phyloP scores from a whole-genome alignment of 345 rosid genomes.

The Mangifera indica region DNA sequence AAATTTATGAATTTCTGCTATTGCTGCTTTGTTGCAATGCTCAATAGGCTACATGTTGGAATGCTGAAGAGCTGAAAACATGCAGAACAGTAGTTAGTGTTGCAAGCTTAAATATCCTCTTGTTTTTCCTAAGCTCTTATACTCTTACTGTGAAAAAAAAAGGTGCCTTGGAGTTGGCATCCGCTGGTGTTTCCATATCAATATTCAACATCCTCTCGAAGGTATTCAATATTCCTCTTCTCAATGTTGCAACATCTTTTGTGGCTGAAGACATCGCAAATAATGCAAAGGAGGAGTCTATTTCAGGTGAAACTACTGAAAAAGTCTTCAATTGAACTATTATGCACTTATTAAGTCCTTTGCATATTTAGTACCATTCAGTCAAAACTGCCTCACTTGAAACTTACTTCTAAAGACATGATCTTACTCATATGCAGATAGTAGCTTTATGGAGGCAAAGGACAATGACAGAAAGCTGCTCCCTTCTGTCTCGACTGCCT shows the following conservation, averaged over 20 bases:
- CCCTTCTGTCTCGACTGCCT: constrained; percentile 38
- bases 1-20: no score
- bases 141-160: constrained; percentile 4
- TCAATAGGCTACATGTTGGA: neutral
- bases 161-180: constrained; percentile 29
- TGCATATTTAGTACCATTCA: neutral
- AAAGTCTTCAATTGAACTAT: neutral
- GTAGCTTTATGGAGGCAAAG: neutral
- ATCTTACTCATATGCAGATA: constrained; percentile 17
- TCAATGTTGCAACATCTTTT: constrained; percentile 35
- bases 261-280: constrained; percentile 35
- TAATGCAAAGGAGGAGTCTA: constrained; percentile 7
- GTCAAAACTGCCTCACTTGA: no score
- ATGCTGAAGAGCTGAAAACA: neutral
- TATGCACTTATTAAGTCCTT: neutral
- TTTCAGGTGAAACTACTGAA: constrained; percentile 16
- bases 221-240: constrained; percentile 35
- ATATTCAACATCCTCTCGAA: constrained; percentile 37
- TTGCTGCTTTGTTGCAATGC: no score
- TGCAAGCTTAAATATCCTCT: neutral
- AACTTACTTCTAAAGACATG: neutral
- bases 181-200: constrained; percentile 20
- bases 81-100: no score
- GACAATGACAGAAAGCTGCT: constrained; percentile 24
- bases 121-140: constrained; percentile 6